A percentile compares a stretch with the other conserved stretches of the same genome.
These are phyloP conservation scores for Amanita polypyramis DNA, from an alignment of 768 basidiomycete species.

Conservation along the genomic window DNA sequence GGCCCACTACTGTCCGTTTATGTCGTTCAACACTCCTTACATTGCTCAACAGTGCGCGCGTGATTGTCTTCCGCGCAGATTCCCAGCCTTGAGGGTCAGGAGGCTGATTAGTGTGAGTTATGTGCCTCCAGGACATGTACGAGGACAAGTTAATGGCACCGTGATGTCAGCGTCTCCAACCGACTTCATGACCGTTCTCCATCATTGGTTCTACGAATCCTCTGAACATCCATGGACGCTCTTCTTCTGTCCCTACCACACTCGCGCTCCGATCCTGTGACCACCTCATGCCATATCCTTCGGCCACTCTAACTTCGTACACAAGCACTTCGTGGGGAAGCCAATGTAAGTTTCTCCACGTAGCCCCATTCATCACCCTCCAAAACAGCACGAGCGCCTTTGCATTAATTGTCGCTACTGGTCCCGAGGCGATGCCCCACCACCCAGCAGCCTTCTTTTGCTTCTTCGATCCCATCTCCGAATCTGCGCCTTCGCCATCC, in stretches of 20 bases:
- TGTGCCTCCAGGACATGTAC: constrained; percentile 5
- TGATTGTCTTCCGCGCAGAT: constrained; percentile 15
- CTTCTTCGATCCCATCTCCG: constrained; percentile 11
- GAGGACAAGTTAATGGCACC: not conserved
- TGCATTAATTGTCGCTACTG: constrained; percentile 42
- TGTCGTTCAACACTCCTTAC: constrained; percentile 14
- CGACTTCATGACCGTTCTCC: constrained; percentile 52
- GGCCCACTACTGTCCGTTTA: constrained; percentile 10
- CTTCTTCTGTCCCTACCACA: constrained; percentile 1
- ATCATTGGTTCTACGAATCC: constrained; percentile 64
- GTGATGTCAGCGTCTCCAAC: constrained; percentile 39
- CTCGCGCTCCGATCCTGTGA: constrained; percentile 31
- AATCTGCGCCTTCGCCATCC: constrained; percentile 2
- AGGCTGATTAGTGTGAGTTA: constrained; percentile 3
- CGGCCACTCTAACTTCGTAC: constrained; percentile 47
- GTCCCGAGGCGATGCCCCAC: constrained; percentile 51
- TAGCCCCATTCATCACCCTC: constrained; percentile 38
- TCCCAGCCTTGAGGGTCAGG: constrained; percentile 13
- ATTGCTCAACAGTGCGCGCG: constrained; percentile 15
- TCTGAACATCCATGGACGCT: constrained; percentile 40
- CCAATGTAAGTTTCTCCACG: constrained; percentile 61
- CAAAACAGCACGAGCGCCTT: constrained; percentile 39
- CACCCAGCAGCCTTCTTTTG: constrained; percentile 26
- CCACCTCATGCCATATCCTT: constrained; percentile 65
- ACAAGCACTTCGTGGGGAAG: constrained; percentile 51